Conservation (phyloP, 257 asterid species). For the Linderniella brevidens region DNA sequence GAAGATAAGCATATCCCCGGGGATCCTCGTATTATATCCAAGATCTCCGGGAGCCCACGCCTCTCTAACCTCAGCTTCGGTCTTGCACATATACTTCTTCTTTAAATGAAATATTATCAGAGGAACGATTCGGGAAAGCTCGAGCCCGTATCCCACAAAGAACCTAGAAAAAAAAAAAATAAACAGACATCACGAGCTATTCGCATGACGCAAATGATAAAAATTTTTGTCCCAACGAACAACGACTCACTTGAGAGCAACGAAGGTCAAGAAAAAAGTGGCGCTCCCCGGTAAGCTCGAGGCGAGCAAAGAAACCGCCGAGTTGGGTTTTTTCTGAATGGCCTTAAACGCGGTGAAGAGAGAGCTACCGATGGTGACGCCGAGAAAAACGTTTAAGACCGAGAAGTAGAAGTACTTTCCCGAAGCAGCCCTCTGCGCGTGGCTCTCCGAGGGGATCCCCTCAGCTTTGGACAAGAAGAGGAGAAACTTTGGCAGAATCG, state of each 20-base stretch:
- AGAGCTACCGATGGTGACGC: conserved; percentile 64
- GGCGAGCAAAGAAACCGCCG: conserved; percentile 27
- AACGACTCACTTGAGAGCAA: conserved; percentile 68
- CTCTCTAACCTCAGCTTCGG: conserved; percentile 59
- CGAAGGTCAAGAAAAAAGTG: conserved; percentile 87
- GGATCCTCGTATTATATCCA: conserved; percentile 60
- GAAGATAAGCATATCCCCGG: conserved; percentile 56
- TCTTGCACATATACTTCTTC: conserved; percentile 72
- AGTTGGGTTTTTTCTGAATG: conserved; percentile 32
- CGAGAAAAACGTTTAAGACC: conserved; percentile 73
- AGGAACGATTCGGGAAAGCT: conserved; percentile 70
- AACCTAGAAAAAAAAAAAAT: conserved; percentile 37
- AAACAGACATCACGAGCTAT: neutral
- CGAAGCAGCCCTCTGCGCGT: conserved; percentile 69
- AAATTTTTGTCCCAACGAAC: neutral
- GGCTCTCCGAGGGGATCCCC: conserved; percentile 72
- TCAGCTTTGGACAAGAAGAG: conserved; percentile 72
- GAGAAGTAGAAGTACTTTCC: conserved; percentile 82
- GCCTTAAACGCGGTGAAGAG: conserved; percentile 40
- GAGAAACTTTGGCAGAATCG: conserved; percentile 58
- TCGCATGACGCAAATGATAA: neutral
- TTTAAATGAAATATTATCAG: conserved; percentile 60
- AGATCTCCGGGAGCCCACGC: conserved; percentile 94
- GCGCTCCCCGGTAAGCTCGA: conserved; percentile 81
- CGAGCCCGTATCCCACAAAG: conserved; percentile 91